These are phyloP conservation scores for Saturnispora zaruensis DNA, from an alignment of 805 yeast genomes.

Conservation along the genomic window DNA sequence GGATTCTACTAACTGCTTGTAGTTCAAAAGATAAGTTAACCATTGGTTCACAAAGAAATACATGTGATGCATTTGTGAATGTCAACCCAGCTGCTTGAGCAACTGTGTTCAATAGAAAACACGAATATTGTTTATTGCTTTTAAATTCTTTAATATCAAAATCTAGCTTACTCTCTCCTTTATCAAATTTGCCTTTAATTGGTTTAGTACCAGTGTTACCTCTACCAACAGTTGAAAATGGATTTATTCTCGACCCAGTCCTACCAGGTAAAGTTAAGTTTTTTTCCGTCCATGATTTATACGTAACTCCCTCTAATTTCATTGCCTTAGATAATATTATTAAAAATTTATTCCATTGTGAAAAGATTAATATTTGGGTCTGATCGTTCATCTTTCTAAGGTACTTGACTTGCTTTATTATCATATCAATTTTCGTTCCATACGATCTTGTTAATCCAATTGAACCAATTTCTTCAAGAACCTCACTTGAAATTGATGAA, in stretches of 20 bases:
- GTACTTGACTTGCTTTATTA: constrained; percentile 63
- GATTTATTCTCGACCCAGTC: constrained; percentile 2
- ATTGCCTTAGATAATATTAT: constrained; percentile 60
- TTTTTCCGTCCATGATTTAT: constrained; percentile 41
- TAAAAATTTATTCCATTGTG: constrained; percentile 81
- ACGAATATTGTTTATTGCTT: constrained; percentile 54
- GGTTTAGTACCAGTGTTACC: not conserved
- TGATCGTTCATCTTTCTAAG: constrained; percentile 46
- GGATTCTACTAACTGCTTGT: constrained; percentile 88
- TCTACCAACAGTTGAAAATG: constrained; percentile 7
- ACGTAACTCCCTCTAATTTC: constrained; percentile 44
- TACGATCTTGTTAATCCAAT: constrained; percentile 41
- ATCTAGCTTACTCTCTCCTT: constrained; percentile 11
- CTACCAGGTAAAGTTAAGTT: constrained; percentile 10
- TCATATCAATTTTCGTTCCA: constrained; percentile 83
- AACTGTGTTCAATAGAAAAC: constrained; percentile 76
- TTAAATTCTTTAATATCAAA: constrained; percentile 52
- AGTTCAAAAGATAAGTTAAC: constrained; percentile 79
- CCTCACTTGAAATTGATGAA: constrained; percentile 34
- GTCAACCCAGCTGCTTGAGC: constrained; percentile 89
- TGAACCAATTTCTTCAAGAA: constrained; percentile 38
- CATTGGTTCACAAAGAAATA: constrained; percentile 86
- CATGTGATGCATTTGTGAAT: constrained; percentile 85
- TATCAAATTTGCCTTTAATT: not conserved
- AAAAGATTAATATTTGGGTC: constrained; percentile 78